Evolutionary conservation across 805 yeast genomes (phyloP).

Genomic region (Ogataea wickerhamii): DNA sequence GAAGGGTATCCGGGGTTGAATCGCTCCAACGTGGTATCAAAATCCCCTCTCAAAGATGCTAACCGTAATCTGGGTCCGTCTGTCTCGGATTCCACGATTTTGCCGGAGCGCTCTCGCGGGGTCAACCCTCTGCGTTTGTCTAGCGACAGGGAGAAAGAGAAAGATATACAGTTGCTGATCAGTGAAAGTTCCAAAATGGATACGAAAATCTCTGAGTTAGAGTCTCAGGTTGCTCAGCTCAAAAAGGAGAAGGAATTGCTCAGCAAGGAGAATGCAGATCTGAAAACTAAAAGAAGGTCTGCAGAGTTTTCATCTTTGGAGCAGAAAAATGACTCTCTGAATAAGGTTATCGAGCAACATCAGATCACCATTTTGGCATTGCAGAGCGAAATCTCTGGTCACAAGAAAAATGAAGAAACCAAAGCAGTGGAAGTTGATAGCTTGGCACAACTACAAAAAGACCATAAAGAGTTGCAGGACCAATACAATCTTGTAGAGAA

Average conservation of each 20-base stretch:
- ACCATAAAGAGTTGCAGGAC: constrained; percentile 2
- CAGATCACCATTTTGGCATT: constrained; percentile 7
- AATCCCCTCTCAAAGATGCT: constrained; percentile 2
- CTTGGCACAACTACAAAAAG: constrained; percentile 1
- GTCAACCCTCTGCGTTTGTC: constrained; percentile 12
- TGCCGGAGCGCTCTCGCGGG: neutral
- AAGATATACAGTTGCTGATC: constrained; percentile 42
- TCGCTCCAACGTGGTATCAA: neutral
- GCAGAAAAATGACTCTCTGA: constrained; percentile 11
- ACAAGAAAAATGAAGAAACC: constrained; percentile 1
- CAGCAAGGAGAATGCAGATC: constrained; percentile 3
- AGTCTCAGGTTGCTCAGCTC: constrained; percentile 22
- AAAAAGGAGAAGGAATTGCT: constrained; percentile 11
- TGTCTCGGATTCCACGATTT: neutral
- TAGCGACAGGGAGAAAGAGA: constrained; percentile 27
- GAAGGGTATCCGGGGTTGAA: constrained; percentile 30
- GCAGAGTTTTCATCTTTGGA: constrained; percentile 6
- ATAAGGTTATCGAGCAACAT: constrained; percentile 8
- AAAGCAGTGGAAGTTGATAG: constrained; percentile 1
- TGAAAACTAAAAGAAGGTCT: constrained; percentile 8
- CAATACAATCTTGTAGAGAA: constrained; percentile 7
- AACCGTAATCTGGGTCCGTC: constrained; percentile 1
- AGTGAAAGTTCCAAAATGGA: constrained; percentile 52
- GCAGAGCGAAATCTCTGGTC: constrained; percentile 8
- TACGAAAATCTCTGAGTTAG: constrained; percentile 36